Base-by-base conservation (phyloP, 148 eudicot species). In the Camellia lanceoleosa region DNA sequence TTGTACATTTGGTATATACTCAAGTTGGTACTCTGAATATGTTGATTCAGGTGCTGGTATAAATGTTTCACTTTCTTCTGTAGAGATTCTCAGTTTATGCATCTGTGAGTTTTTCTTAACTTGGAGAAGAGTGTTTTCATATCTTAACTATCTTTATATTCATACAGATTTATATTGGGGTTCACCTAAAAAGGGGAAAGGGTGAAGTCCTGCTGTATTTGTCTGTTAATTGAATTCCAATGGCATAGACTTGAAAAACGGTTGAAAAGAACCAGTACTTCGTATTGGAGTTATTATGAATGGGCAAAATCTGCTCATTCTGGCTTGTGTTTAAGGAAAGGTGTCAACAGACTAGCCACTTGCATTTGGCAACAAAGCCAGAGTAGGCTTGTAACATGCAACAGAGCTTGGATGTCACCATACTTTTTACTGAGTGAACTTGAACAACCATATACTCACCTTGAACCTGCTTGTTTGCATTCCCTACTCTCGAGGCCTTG, bases 81-180 rank as follows among this genome's bases (percentile, higher is more conserved):
- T 92, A 86, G 87, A 89, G 85, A 87, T 87, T 90, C 86, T 86
- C 90, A 83, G 85, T 90, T 88, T 78, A 81, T 90, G 86, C 87
- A 83, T 92, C 94, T 92, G 92, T 91, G 97, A 92, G 94, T 94
- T 92, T 84, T 86, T 83, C 94, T 87, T 86, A 84, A 91, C 87
- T 88, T 81, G 87, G 90, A 88, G 85, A 81, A 85, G 90, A 60
- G 76, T 84, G 79, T 70, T 80, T 84, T 60, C 81, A 67, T 82
- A 81, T 81, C 70, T 79, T 66, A n/a, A 23, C 20, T 14, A 5
- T 74, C 70, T 81, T 30, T 81, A 42, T 58, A 58, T 68, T 8
- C 51, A 19, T 13, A 76, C 76, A 43, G 49, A 63, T 51, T 76
- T 71, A 52, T 58, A 47, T 16, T 30, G 54, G 55, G 61, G 76